A percentile compares a stretch with the other conserved stretches of the same genome.
Evolutionary conservation across 495 filamentous ascomycete genomes (phyloP).

Genomic region (Penicillium lividum): DNA sequence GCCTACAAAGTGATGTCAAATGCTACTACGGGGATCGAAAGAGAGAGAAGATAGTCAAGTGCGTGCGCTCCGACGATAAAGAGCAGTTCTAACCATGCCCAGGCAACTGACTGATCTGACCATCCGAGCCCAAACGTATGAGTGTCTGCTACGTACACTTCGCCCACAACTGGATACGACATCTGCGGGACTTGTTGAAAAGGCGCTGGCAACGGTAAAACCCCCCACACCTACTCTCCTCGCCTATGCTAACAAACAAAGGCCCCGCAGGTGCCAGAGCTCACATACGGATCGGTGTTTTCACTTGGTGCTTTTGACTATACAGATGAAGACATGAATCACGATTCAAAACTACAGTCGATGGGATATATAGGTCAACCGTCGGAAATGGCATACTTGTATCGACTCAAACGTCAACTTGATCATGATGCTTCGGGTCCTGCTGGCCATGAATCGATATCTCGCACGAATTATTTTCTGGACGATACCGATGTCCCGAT

Average conservation of each 20-base stretch:
- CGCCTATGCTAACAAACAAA: background rate
- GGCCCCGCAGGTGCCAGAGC: background rate
- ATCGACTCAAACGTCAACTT: constrained; percentile 43
- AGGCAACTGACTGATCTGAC: constrained; percentile 45
- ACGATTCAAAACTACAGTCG: constrained; percentile 46
- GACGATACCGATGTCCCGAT: constrained; percentile 52
- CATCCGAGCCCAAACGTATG: constrained; percentile 32
- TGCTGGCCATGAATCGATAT: constrained; percentile 29
- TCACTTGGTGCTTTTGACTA: constrained; percentile 34
- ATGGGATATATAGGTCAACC: constrained; percentile 64
- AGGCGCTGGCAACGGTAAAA: background rate
- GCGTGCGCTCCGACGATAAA: constrained; percentile 11
- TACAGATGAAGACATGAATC: constrained; percentile 59
- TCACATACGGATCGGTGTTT: background rate
- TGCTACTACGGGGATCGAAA: constrained; percentile 62
- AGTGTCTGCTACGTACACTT: constrained; percentile 39
- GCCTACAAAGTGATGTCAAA: constrained; percentile 46
- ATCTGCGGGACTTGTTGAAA: background rate
- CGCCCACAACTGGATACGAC: constrained; percentile 35
- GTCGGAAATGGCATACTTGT: constrained; percentile 63
- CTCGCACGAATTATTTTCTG: constrained; percentile 54
- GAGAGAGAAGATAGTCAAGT: constrained; percentile 59
- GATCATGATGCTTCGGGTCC: constrained; percentile 26
- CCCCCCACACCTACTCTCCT: background rate
- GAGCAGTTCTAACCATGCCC: background rate